Evolutionary conservation across 257 asterid species (phyloP), one percentile per base, ranked within the genome.

Genomic region (Salvia hispanica): DNA sequence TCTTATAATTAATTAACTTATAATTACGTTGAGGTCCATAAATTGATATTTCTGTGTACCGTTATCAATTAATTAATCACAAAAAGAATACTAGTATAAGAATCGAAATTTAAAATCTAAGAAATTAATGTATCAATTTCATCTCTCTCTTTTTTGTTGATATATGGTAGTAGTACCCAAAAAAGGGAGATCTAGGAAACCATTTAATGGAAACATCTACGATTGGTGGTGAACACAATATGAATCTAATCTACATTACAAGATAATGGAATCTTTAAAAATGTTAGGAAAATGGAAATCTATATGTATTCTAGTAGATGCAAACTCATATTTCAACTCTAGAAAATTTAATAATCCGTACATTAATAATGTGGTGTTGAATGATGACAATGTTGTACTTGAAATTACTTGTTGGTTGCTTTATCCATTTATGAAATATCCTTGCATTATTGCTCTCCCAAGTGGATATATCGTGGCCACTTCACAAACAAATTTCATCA

Each of bases 371-470:
- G 40, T 48, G 62, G 44, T 57, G 62, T 4, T 69, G 62, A 43
- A 62, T 62, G 54, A 37, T 72, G 44, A 56, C 53, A 21, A 56
- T 7, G 6, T 36, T 77, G 78, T 67, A 77, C 75, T 68, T 62
- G 6, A 2, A 48, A 9, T 11, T 47, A 58, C 55, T 31, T 50
- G 18, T 45, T 36, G 60, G 56, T 33, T 54, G 12, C 45, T 66
- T 44, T 28, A 75, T 70, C 74, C 78, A 48, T 39, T 7, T 5
- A 62, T 21, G 63, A 42, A 55, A 42, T 61, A 31, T 7, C 7
- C 3, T 14, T 7, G 3, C 9, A 0, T 58, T 43, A 15, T 37
- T 36, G 47, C 47, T 8, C 12, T 57, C 21, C n/a, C 34, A 9
- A 53, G 40, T 33, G 59, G 28, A 36, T 64, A 43, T 28, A n/a